Evolutionary conservation across 148 eudicot species (phyloP), one percentile per base, ranked within the genome.

Genomic region (Limonium bicolor): DNA sequence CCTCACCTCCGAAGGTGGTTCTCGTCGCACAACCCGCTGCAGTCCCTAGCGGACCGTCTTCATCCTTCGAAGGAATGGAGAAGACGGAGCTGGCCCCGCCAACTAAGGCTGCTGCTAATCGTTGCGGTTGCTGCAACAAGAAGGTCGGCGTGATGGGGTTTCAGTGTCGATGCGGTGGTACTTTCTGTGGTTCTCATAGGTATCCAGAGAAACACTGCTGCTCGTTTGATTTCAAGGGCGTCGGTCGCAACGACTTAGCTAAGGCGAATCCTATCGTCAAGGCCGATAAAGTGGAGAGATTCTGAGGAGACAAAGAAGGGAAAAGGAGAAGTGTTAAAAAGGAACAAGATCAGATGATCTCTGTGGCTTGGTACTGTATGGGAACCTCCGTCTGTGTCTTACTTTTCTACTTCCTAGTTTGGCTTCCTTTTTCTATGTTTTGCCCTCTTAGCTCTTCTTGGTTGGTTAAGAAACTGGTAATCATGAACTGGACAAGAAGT

Each of bases 121-220:
- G 80, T 56, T 80, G 90, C 41, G 46, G 41, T 19, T 8, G 54
- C 14, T 76, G 90, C 35, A 72, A 48, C 17, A 76, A 76, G 61
- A 73, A 76, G 60, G 90, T 80, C 0, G 79, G 74, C n/a, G 53
- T 80, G 22, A 2, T 70, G 48, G 90, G 80, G 27, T 78, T 78
- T 53, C 56, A 59, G 67, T 78, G 86, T 52, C 27, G 60, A 42
- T 78, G 86, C 30, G 80, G 86, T 21, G 12, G 30, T 14, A 64
- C 71, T 14, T 78, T 70, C 23, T 78, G 86, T 43, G 81, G 72
- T 50, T 27, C 51, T 20, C 85, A 77, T 18, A 46, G 85, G 69
- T 73, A 69, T 37, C 73, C 85, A 17, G 85, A 73, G 42, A 61
- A 60, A 43, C 80, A 77, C 36, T 61, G 37, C 1, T 77, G 85